Conservation (phyloP, 202 grass and related monocot genomes). For the Brachypodium distachyon region DNA sequence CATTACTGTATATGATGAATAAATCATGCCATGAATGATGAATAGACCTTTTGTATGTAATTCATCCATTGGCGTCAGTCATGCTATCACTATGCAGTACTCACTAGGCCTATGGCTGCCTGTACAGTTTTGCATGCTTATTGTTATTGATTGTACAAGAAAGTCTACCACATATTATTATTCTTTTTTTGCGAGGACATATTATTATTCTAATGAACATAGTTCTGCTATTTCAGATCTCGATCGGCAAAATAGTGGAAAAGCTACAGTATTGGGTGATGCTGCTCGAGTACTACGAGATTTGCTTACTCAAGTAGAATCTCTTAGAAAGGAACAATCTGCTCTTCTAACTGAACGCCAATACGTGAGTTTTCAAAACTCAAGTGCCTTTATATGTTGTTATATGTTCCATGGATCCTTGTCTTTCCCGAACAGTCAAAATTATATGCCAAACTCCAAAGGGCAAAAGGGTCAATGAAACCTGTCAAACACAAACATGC, state of each 20-base stretch:
- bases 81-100: not conserved
- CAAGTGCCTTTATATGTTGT: not conserved
- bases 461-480: not conserved
- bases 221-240: conserved; percentile 47
- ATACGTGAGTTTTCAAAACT: conserved; percentile 57
- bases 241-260: conserved; percentile 62
- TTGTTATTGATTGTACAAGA: not conserved
- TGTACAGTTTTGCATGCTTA: not conserved
- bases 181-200: no score
- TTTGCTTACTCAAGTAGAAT: conserved; percentile 55
- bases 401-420: not conserved
- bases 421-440: not conserved
- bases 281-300: conserved; percentile 48
- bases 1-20: not conserved
- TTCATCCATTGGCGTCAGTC: not conserved
- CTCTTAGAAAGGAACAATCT: conserved; percentile 58
- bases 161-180: not conserved
- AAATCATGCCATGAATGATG: not conserved
- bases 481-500: not conserved
- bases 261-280: conserved; percentile 63
- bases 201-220: conserved; percentile 11
- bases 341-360: conserved; percentile 44
- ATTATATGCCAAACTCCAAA: not conserved
- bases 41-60: not conserved
- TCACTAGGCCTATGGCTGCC: not conserved